Evolutionary conservation across 768 basidiomycete species (phyloP), one percentile per base, ranked within the genome.

Genomic region (Filobasidium wieringae): DNA sequence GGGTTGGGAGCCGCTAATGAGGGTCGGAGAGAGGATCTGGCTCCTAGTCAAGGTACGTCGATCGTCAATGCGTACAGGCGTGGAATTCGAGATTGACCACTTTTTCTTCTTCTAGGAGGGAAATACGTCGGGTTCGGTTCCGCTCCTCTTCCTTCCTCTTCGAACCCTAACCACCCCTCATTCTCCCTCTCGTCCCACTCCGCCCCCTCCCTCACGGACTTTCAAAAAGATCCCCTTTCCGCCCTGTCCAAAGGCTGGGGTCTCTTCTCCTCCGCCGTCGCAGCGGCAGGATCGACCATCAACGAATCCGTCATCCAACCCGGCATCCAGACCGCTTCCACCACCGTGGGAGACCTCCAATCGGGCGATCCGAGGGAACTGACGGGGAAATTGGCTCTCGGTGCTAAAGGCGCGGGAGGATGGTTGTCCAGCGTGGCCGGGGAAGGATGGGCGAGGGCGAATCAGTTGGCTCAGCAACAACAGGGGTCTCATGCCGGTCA

Each of bases 221-320:
- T 97, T 30, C 88, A 93, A 70, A 82, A 85, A 43, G 88, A 89
- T 68, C 93, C 93, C 0, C 73, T 85, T 34, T 83, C 81, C 8
- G 92, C 93, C 0, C 74, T 96, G 14, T 82, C 82, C 66, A 96
- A 96, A 76, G 90, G 92, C 43, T 97, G 95, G 95, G 88, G 89
- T 26, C 75, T 97, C n/a, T 85, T 99, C 69, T 86, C 88, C 29
- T 80, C 86, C 0, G 90, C 84, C 32, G 84, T 97, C 14, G 80
- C 76, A 0, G 86, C 84, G 51, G 91, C 91, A 19, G 80, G 83
- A 5, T 82, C 82, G 66, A 85, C 76, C 17, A 87, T 96, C 50
- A 80, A 82, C 63, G 87, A 90, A 69, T 85, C 82, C 64, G 86
- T 97, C 41, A 85, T 97, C 58, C 88, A 95, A 72, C 93, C 93